These are phyloP conservation scores for Boechera stricta DNA, from an alignment of 345 rosid genomes.

Conservation along the genomic window DNA sequence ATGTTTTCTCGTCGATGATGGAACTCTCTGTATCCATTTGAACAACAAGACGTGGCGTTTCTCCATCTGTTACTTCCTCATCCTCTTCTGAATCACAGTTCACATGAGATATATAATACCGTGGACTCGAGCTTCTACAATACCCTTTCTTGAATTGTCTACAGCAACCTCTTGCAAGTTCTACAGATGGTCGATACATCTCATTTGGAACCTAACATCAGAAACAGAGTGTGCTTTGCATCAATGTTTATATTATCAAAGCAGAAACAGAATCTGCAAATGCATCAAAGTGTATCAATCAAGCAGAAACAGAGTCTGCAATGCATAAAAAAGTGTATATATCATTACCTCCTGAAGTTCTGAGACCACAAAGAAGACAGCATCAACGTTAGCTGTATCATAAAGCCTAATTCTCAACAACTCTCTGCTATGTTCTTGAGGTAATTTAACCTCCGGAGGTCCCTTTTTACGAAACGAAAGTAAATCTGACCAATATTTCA, in stretches of 20 bases:
- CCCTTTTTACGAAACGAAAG: constrained; percentile 56
- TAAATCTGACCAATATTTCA: constrained; percentile 68
- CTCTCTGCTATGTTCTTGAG: constrained; percentile 68
- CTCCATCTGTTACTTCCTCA: constrained; percentile 43
- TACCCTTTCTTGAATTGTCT: constrained; percentile 67
- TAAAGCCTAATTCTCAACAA: constrained; percentile 80
- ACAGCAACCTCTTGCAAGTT: constrained; percentile 70
- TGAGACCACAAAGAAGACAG: constrained; percentile 85
- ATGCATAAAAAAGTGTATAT: background rate
- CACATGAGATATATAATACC: constrained; percentile 65
- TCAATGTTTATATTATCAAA: background rate
- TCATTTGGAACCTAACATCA: constrained; percentile 62
- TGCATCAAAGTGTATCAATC: background rate
- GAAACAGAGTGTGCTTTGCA: background rate
- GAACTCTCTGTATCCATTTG: constrained; percentile 98
- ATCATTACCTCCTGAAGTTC: constrained; percentile 78
- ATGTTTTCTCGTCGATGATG: constrained; percentile 75
- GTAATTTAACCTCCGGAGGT: constrained; percentile 64
- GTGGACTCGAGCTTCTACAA: constrained; percentile 59
- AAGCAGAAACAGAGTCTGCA: background rate
- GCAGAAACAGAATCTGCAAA: background rate
- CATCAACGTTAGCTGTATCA: constrained; percentile 62
- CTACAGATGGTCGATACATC: constrained; percentile 71
- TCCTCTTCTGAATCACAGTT: constrained; percentile 50
- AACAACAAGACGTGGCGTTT: constrained; percentile 63